A percentile compares a stretch with the other conserved stretches of the same genome.
Evolutionary conservation across 2,329 filamentous ascomycete species (phyloP).

Genomic region (Zelopaecilomyces penicillatus): DNA sequence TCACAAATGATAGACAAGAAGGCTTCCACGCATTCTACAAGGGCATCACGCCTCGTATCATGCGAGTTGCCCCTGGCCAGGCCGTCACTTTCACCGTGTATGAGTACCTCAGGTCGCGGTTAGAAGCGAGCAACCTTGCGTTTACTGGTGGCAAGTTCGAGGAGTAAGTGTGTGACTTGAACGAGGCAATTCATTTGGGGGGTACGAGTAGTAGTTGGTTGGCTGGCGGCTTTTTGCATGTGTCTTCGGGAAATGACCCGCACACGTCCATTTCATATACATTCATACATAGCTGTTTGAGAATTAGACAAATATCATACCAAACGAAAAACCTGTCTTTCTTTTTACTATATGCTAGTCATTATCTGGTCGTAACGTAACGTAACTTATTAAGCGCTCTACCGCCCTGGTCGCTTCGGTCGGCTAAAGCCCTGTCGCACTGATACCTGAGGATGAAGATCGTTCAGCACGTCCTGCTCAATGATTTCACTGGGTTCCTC

Average conservation of each 20-base stretch:
- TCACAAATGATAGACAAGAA: constrained; percentile 57
- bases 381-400: constrained; percentile 9
- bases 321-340: constrained; percentile 8
- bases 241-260: constrained; percentile 21
- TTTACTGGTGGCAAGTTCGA: constrained; percentile 57
- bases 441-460: constrained; percentile 60
- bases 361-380: neutral
- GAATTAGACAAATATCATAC: constrained; percentile 3
- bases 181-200: too few species aligned
- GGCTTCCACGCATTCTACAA: constrained; percentile 95
- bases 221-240: too few species aligned
- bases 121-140: constrained; percentile 57
- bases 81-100: constrained; percentile 71
- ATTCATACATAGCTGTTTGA: constrained; percentile 12
- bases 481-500: constrained; percentile 63
- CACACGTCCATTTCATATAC: constrained; percentile 9
- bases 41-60: constrained; percentile 94
- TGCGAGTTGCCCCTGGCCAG: constrained; percentile 94
- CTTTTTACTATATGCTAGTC: constrained; percentile 8
- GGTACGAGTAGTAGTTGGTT: too few species aligned
- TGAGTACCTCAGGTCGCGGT: constrained; percentile 64
- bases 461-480: constrained; percentile 53
- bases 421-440: constrained; percentile 63
- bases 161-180: constrained; percentile 37
- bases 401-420: constrained; percentile 70